Base-by-base conservation (phyloP, 164 flowering plant genomes). In the Liriodendron chinense region DNA sequence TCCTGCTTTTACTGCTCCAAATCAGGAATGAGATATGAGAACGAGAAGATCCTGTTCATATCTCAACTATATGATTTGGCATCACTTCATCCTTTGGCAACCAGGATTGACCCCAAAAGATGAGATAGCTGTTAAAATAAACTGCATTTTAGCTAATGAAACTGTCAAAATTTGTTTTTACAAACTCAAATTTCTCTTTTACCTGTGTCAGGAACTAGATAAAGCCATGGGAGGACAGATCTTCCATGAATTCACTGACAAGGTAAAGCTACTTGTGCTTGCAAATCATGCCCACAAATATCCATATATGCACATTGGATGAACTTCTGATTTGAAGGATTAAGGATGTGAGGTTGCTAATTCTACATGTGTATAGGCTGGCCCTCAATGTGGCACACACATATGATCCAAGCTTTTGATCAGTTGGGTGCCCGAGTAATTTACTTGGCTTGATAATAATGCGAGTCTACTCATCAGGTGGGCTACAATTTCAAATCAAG, bases 221-320 rank as follows among this genome's bases (percentile, higher is more conserved):
- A 89, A 84, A 82, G 92, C 90, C 49, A 88, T 91, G 90, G 89
- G 80, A 70, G 65, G 77, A 1, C 90, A 89, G 74, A 82, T 24
- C 47, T 92, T 92, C 77, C 82, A 85, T 75, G 72, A 82, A 34
- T 90, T 92, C 73, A 78, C 91, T 47, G 90, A 90, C 74, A 91
- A 91, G 92, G 97, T 90, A 86, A 53, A 53, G 16, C 59, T 53
- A 34, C 43, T 34, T 34, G 43, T 34, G 43, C 43, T 53, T 12
- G 59, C 13, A 53, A 53, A 53, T 12, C 9, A 16, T 53, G 10
- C 9, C 16, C 20, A 8, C 18, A 16, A 34, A 34, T 34, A 53
- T 16, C 59, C 2, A 53, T 53, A 16, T 12, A 53, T 53, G 12
- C 18, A 16, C 59, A 53, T 53, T 53, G 18, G 59, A 13, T 53